phyloP scores from a whole-genome alignment of 352 stramenopile genomes.

The Phytophthora crassamura region DNA sequence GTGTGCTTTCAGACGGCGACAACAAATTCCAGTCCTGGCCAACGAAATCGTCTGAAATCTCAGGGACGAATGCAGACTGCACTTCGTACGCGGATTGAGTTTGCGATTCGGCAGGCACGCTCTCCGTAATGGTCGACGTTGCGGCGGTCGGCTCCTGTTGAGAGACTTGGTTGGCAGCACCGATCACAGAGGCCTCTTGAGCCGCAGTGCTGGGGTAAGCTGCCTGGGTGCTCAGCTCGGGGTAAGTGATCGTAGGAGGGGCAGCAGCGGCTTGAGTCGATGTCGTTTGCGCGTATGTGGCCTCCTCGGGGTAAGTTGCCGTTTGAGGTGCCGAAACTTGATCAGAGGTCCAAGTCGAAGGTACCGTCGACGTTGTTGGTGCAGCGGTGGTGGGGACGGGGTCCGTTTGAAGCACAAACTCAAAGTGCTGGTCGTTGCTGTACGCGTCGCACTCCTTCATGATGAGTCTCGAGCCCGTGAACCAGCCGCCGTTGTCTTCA shows the following conservation, averaged over 20 bases:
- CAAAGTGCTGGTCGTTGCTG: constrained; percentile 21
- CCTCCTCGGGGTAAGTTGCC: not conserved
- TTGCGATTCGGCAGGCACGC: no score
- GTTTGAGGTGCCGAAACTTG: not conserved
- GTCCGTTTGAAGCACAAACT: constrained; percentile 1
- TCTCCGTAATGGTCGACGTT: no score
- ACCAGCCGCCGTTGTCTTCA: constrained; percentile 10
- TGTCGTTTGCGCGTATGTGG: not conserved
- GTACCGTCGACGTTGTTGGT: not conserved
- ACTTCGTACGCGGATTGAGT: no score
- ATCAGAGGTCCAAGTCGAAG: not conserved
- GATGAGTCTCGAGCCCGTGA: not conserved
- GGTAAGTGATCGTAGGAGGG: not conserved
- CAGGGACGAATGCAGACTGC: no score
- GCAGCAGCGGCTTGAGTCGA: not conserved
- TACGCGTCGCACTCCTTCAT: constrained; percentile 20
- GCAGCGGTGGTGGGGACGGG: not conserved
- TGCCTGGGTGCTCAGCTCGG: no score
- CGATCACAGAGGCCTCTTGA: no score
- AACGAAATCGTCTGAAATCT: not conserved
- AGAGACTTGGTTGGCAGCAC: no score
- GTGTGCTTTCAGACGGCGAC: constrained; percentile 22
- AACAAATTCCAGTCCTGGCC: constrained; percentile 37
- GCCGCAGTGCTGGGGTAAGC: no score
- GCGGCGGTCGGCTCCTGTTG: no score